Conservation (phyloP, 805 yeast genomes). For the Ogataea kodamae region DNA sequence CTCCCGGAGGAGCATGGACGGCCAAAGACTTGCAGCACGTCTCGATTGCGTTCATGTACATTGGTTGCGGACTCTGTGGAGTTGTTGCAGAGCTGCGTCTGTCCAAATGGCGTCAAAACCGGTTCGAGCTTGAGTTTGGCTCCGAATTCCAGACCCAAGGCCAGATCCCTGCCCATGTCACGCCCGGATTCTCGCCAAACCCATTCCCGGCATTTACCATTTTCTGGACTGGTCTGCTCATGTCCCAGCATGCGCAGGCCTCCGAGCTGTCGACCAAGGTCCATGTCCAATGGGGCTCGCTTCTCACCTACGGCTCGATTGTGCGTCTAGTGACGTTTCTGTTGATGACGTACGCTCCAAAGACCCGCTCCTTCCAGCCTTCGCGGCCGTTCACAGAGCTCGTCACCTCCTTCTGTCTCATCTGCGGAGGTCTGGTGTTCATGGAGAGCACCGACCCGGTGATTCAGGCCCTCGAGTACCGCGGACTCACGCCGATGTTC, state of each 20-base stretch:
- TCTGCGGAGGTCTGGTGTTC: conserved; percentile 88
- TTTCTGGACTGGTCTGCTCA: conserved; percentile 93
- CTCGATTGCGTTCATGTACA: conserved; percentile 84
- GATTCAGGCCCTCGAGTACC: conserved; percentile 73
- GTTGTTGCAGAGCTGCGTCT: conserved; percentile 70
- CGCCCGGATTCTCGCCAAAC: conserved; percentile 84
- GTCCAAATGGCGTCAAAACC: conserved; percentile 50
- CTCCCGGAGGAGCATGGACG: conserved; percentile 77
- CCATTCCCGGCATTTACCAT: conserved; percentile 93
- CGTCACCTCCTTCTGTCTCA: conserved; percentile 68
- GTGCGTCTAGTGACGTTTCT: conserved; percentile 67
- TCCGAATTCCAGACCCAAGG: conserved; percentile 18
- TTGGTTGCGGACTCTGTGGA: conserved; percentile 93
- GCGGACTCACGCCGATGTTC: conserved; percentile 86
- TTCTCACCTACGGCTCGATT: conserved; percentile 77
- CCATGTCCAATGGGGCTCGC: conserved; percentile 90
- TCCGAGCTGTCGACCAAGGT: conserved; percentile 71
- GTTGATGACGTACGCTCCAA: conserved; percentile 46
- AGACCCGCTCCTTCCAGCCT: conserved; percentile 39
- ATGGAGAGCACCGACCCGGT: conserved; percentile 90
- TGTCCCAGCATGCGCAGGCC: conserved; percentile 93
- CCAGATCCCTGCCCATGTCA: conserved; percentile 26
- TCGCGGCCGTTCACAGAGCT: conserved; percentile 85
- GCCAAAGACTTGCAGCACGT: conserved; percentile 88
- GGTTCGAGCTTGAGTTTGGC: conserved; percentile 23